Evolutionary conservation across 2,329 filamentous ascomycete species (phyloP), one percentile per base, ranked within the genome.

Genomic region (Salinomyces thailandicus): DNA sequence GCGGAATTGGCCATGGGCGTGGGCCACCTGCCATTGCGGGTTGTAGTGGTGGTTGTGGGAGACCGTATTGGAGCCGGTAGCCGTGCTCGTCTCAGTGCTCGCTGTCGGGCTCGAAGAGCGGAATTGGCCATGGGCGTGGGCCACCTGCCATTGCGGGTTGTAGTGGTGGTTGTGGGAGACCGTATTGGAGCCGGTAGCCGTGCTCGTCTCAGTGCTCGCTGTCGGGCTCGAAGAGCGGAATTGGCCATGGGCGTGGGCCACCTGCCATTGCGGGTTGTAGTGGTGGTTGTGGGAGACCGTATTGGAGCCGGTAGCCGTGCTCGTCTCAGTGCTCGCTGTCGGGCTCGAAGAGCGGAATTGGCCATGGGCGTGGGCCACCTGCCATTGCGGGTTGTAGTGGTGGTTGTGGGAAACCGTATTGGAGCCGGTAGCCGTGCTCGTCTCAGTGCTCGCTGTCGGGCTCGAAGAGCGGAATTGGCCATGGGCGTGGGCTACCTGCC

Each of bases 331-430:
- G 16, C 12, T 14, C 18, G 22, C 24, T 8, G 34, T 8, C 16
- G 42, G 38, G 35, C 32, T 44, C 41, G 51, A 16, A 11, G 34
- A 16, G 50, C 60, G 40, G n/a, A 38, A 43, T 20, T 38, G 36
- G 36, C 31, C 33, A 50, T 58, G 39, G 47, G 54, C 42, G 53
- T 54, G 32, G 53, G 51, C 40, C n/a, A n/a, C n/a, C n/a, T n/a
- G n/a, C n/a, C n/a, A n/a, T n/a, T n/a, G n/a, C n/a, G n/a, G n/a
- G n/a, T n/a, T n/a, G 54, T 62, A 36, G 42, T 50, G 38, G 47
- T 54, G 36, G 34, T 47, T 34, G 29, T 46, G 44, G n/a, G n/a
- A n/a, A n/a, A n/a, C n/a, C n/a, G n/a, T n/a, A n/a, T n/a, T n/a
- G n/a, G n/a, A n/a, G 16, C 46, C 50, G 26, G 45, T 36, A 14